A percentile compares a stretch with the other conserved stretches of the same genome.
Evolutionary conservation across 176 grass and related monocot genomes (phyloP).

Genomic region (Coix lacrymajobi): DNA sequence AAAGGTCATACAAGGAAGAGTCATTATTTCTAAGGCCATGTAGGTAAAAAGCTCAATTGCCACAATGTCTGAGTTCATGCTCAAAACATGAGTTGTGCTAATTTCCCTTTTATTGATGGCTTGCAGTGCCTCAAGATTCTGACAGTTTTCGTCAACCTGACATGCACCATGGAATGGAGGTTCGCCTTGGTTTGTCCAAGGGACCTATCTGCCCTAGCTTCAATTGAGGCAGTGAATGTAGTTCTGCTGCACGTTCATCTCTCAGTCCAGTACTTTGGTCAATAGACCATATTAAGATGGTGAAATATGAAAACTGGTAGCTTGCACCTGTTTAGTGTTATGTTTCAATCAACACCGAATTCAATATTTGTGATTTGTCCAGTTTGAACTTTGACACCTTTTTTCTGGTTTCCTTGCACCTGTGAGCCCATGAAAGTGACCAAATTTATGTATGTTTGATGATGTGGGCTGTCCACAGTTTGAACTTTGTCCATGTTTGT

Average conservation of each 20-base stretch:
- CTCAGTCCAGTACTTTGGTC: background rate
- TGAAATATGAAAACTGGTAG: background rate
- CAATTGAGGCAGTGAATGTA: constrained; percentile 34
- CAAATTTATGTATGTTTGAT: background rate
- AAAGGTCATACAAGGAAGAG: no score
- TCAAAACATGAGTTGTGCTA: background rate
- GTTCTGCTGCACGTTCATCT: background rate
- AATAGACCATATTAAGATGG: constrained; percentile 5
- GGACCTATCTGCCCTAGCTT: constrained; percentile 58
- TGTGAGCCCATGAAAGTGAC: background rate
- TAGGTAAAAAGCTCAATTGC: no score
- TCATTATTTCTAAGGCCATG: no score
- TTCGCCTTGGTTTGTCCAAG: constrained; percentile 80
- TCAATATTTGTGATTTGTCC: background rate
- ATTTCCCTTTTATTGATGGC: background rate
- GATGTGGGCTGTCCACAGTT: background rate
- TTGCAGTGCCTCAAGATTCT: constrained; percentile 84
- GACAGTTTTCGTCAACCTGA: constrained; percentile 58
- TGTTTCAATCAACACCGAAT: background rate
- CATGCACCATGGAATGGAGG: constrained; percentile 92
- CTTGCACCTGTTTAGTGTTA: background rate
- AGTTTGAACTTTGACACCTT: background rate
- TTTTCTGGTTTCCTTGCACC: background rate
- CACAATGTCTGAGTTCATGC: background rate
- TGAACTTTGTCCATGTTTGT: background rate